Evolutionary conservation across 495 filamentous ascomycete species (phyloP), one percentile per base, ranked within the genome.

Genomic region (Astrothelium subdiscretum): DNA sequence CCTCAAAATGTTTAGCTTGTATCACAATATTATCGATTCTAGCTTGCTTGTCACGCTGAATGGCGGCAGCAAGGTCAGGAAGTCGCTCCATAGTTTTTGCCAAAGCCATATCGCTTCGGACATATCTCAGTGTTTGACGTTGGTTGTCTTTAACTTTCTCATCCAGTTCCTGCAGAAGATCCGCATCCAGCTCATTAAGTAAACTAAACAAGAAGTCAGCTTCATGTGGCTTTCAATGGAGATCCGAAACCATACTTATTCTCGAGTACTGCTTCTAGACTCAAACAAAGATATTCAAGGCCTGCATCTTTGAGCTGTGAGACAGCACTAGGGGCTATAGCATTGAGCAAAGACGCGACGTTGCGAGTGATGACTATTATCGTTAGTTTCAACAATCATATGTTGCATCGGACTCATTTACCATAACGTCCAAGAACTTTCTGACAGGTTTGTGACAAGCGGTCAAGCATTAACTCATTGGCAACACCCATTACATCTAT

Each of bases 381-480:
- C 24, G 24, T 54, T 54, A 54, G 48, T 29, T n/a, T 29, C 22
- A 24, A 8, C 44, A 24, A 57, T 58, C 22, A 43, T 5, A 10
- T 8, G 8, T 4, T 48, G 27, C n/a, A 13, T 40, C 10, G 20
- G 31, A 12, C n/a, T 54, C 13, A 65, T 79, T 70, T 70, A 86
- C 85, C 87, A 73, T 92, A 96, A 42, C 80, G 82, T n/a, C 94
- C 94, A 63, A 97, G 81, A 48, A 90, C 75, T 61, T 85, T 85
- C 69, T 98, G 94, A 72, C 92, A 97, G 15, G 92, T 84, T 70
- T 95, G 90, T 13, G 87, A 89, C 29, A 98, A 75, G 31, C 91
- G 79, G 70, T 97, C 92, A 38, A 98, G 81, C 91, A 98, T 96
- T 63, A 98, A 78, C 68, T 97, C 94, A 68, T 98, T 89, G 10